These are phyloP conservation scores for Sporobolomyces pararoseus DNA, from an alignment of 768 basidiomycete species.

Conservation along the genomic window DNA sequence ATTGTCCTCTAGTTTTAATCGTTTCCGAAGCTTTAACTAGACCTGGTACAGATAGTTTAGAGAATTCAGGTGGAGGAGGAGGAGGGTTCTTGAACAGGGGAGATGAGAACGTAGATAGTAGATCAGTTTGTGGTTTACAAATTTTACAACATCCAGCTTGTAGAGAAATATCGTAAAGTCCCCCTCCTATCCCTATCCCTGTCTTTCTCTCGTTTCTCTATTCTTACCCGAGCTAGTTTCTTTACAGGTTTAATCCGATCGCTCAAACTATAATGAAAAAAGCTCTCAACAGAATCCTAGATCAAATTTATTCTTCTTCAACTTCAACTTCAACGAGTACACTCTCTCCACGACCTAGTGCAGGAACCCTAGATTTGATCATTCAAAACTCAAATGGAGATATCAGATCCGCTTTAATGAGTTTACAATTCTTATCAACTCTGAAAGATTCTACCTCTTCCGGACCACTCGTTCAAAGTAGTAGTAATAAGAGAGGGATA, in stretches of 20 bases:
- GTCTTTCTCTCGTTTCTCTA: neutral
- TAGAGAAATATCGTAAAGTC: slow-evolving; percentile 71
- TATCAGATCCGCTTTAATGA: slow-evolving; percentile 88
- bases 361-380: slow-evolving; percentile 66
- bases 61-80: slow-evolving; percentile 51
- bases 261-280: slow-evolving; percentile 78
- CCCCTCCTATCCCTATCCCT: no score
- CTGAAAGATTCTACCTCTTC: slow-evolving; percentile 29
- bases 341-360: slow-evolving; percentile 27
- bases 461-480: slow-evolving; percentile 15
- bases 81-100: slow-evolving; percentile 54
- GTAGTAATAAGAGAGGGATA: slow-evolving; percentile 44
- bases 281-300: slow-evolving; percentile 59
- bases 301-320: slow-evolving; percentile 11
- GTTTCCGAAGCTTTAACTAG: slow-evolving; percentile 76
- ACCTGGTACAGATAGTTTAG: slow-evolving; percentile 25
- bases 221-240: neutral
- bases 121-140: slow-evolving; percentile 67
- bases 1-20: slow-evolving; percentile 70
- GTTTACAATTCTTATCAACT: slow-evolving; percentile 73
- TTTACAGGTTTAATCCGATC: slow-evolving; percentile 78
- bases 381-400: slow-evolving; percentile 82
- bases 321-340: no score
- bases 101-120: slow-evolving; percentile 60
- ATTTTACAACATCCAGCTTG: slow-evolving; percentile 70